Evolutionary conservation across 2,329 filamentous ascomycete genomes (phyloP).

Genomic region (Aureobasidium sp.): DNA sequence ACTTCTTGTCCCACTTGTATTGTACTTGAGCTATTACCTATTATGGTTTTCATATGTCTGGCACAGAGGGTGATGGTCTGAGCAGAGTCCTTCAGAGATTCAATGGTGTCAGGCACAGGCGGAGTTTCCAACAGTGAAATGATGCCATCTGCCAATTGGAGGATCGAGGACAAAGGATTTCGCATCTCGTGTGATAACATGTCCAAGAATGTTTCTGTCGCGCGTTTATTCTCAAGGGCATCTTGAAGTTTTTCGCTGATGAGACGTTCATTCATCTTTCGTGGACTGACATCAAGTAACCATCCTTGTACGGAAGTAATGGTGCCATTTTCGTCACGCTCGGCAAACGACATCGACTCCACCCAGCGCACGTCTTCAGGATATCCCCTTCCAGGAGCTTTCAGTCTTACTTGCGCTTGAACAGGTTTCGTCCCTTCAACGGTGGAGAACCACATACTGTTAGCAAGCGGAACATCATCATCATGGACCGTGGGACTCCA

Average conservation of each 20-base stretch:
- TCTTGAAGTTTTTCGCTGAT: constrained; percentile 27
- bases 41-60: constrained; percentile 33
- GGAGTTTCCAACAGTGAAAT: constrained; percentile 24
- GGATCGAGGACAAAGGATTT: constrained; percentile 35
- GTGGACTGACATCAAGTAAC: neutral
- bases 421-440: neutral
- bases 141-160: constrained; percentile 38
- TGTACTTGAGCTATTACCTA: constrained; percentile 18
- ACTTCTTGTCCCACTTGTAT: too few relatives aligned
- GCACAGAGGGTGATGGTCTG: constrained; percentile 27
- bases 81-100: constrained; percentile 20
- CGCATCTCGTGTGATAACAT: constrained; percentile 36
- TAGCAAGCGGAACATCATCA: neutral
- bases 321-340: neutral
- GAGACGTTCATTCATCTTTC: constrained; percentile 7
- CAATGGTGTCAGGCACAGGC: neutral
- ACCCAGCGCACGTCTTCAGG: neutral
- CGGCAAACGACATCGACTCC: neutral
- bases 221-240: constrained; percentile 31
- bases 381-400: neutral
- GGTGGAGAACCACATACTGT: neutral
- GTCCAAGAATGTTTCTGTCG: constrained; percentile 28
- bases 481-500: neutral
- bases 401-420: neutral
- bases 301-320: neutral